Evolutionary conservation across 257 asterid genomes (phyloP).

Genomic region (Gentiana straminea): DNA sequence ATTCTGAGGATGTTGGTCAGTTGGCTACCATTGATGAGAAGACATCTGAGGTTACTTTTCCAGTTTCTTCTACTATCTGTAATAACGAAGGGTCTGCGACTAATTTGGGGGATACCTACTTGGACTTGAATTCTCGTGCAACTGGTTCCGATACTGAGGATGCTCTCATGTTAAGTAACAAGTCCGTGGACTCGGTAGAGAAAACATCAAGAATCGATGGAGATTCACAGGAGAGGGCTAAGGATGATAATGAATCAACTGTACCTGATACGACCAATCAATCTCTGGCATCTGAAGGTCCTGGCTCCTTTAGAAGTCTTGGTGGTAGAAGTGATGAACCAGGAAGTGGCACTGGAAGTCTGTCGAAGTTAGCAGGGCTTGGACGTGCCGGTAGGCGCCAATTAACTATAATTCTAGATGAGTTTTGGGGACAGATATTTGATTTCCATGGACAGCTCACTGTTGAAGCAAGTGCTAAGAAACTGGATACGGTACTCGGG

Average conservation of each 20-base stretch:
- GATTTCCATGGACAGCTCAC: slow-evolving; percentile 71
- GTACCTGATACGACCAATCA: slow-evolving; percentile 39
- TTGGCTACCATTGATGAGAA: slow-evolving; percentile 41
- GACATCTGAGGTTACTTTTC: slow-evolving; percentile 29
- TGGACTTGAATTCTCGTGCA: slow-evolving; percentile 14
- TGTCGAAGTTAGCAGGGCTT: slow-evolving; percentile 77
- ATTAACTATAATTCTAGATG: slow-evolving; percentile 54
- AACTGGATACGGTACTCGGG: slow-evolving; percentile 62
- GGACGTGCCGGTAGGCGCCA: slow-evolving; percentile 97
- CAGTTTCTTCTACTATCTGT: slow-evolving; percentile 18
- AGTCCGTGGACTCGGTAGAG: slow-evolving; percentile 30
- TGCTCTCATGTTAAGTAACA: slow-evolving; percentile 17
- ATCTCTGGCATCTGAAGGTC: slow-evolving; percentile 49
- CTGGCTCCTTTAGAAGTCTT: slow-evolving; percentile 71
- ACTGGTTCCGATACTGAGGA: slow-evolving; percentile 32
- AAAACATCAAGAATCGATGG: slow-evolving; percentile 37
- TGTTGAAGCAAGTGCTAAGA: slow-evolving; percentile 63
- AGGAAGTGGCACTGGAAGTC: slow-evolving; percentile 88
- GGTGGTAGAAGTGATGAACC: slow-evolving; percentile 58
- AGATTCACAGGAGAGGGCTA: slow-evolving; percentile 23
- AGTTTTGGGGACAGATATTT: slow-evolving; percentile 94
- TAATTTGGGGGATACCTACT: slow-evolving; percentile 16
- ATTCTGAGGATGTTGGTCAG: slow-evolving; percentile 29
- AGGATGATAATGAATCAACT: slow-evolving; percentile 34
- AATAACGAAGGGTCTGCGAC: slow-evolving; percentile 23